Conservation (phyloP, 2,329 filamentous ascomycete genomes). For the Colletotrichum horii region DNA sequence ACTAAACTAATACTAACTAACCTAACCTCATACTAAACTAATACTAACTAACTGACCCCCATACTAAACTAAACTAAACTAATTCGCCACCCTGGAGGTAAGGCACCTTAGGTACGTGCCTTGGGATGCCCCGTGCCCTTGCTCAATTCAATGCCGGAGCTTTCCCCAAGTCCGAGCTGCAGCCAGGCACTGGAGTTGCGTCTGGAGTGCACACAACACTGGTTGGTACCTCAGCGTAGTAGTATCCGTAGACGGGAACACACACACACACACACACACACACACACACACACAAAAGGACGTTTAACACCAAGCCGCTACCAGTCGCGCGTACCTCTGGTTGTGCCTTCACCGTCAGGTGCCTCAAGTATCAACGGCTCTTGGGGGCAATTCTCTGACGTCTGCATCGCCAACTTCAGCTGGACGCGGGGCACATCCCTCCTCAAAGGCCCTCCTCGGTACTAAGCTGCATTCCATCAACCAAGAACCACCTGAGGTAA, state of each 20-base stretch:
- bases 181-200: too few relatives aligned
- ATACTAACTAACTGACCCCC: too few relatives aligned
- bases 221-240: too few relatives aligned
- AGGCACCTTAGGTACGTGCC: background rate
- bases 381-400: background rate
- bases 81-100: too few relatives aligned
- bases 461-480: background rate
- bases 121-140: background rate
- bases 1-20: too few relatives aligned
- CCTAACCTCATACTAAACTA: too few relatives aligned
- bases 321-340: background rate
- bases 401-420: background rate
- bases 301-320: background rate
- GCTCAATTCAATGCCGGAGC: background rate
- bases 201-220: too few relatives aligned
- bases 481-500: background rate
- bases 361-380: background rate
- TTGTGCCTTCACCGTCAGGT: background rate
- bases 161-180: constrained; percentile 14
- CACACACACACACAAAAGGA: background rate
- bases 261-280: background rate
- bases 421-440: background rate
- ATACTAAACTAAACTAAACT: too few relatives aligned
- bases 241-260: too few relatives aligned
- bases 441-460: background rate